phyloP scores from a whole-genome alignment of 2,329 filamentous ascomycete species.

The Epichloe amarillans region DNA sequence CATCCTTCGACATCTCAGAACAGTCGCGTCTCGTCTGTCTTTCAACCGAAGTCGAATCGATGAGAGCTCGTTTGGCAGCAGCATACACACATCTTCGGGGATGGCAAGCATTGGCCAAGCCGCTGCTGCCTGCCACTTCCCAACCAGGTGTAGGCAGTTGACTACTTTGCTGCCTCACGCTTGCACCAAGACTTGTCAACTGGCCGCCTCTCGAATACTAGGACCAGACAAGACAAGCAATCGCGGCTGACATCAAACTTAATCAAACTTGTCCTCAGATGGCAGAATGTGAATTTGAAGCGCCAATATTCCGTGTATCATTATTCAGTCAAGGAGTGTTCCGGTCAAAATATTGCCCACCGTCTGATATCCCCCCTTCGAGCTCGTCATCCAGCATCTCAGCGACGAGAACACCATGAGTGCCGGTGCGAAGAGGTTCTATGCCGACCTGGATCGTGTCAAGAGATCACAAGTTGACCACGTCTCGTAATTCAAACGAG shows the following conservation, averaged over 20 bases:
- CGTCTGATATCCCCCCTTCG: neutral
- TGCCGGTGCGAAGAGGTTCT: slow-evolving; percentile 27
- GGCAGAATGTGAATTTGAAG: neutral
- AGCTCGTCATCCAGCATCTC: neutral
- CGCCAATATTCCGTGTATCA: neutral
- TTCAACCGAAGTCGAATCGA: too few relatives aligned
- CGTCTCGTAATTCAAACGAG: slow-evolving; percentile 42
- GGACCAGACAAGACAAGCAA: too few relatives aligned
- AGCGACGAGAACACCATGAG: neutral
- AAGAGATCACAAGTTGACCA: slow-evolving; percentile 26
- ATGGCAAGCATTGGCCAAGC: neutral
- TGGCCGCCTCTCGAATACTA: too few relatives aligned
- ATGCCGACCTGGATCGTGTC: slow-evolving; percentile 38
- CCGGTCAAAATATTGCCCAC: neutral
- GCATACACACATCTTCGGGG: neutral
- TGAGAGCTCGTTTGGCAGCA: too few relatives aligned
- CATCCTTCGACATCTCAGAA: too few relatives aligned
- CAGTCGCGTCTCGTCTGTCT: too few relatives aligned
- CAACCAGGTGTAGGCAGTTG: neutral
- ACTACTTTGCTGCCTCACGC: neutral
- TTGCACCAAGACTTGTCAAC: neutral
- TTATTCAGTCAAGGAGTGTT: too few relatives aligned
- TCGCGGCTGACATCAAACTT: neutral
- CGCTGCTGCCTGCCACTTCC: neutral
- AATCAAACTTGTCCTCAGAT: neutral